Percentiles rank a stretch among this genome's conserved stretches.
Conservation (phyloP, 345 rosid genomes). For the Boechera divaricarpa region DNA sequence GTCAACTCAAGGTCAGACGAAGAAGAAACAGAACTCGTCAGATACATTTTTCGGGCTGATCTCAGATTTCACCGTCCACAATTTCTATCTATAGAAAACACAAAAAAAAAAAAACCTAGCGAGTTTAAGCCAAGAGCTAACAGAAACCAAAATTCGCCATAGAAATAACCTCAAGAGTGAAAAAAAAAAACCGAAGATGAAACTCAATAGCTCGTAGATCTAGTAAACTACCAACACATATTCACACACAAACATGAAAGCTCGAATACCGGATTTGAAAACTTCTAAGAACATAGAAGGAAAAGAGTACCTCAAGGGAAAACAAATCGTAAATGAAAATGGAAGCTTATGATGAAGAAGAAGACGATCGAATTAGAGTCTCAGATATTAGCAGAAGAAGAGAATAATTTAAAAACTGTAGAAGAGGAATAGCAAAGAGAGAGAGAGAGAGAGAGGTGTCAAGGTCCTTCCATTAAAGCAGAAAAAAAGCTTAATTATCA, state of each 20-base stretch:
- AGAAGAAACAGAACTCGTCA: neutral
- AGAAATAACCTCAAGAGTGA: constrained; percentile 3
- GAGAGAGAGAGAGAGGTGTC: constrained; percentile 24
- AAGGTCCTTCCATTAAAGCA: constrained; percentile 71
- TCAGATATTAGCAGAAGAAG: constrained; percentile 25
- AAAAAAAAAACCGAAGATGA: neutral
- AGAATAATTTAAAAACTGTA: constrained; percentile 42
- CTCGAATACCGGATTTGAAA: neutral
- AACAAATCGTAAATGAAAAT: constrained; percentile 29
- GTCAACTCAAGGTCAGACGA: constrained; percentile 37
- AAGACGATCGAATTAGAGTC: constrained; percentile 21
- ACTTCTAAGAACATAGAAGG: neutral
- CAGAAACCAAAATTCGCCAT: constrained; percentile 20
- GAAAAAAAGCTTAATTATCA: constrained; percentile 48
- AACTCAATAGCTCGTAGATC: constrained; percentile 30
- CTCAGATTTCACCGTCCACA: constrained; percentile 21
- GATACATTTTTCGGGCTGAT: constrained; percentile 33
- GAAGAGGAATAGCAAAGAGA: constrained; percentile 11
- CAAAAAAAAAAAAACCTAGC: neutral
- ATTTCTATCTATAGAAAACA: neutral
- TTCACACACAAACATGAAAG: neutral
- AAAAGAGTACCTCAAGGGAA: neutral
- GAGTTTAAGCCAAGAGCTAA: neutral
- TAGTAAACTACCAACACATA: constrained; percentile 5
- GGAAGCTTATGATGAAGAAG: constrained; percentile 39